Evolutionary conservation across 2,329 filamentous ascomycete species (phyloP).

Genomic region (Capronia epimyces): DNA sequence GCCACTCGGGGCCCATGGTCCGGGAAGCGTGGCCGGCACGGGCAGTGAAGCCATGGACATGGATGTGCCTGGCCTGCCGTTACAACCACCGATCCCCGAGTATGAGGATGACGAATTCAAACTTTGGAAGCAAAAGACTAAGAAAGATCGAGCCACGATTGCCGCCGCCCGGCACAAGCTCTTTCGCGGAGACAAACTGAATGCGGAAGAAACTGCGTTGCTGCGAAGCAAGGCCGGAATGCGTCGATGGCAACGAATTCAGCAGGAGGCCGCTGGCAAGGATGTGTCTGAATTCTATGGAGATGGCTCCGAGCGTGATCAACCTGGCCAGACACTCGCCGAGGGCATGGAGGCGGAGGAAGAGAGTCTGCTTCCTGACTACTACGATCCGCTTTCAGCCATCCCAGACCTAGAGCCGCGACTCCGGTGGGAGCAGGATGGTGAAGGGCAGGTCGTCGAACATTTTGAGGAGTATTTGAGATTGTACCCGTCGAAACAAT

Average conservation of each 20-base stretch:
- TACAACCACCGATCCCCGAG: constrained; percentile 66
- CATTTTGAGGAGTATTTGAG: constrained; percentile 78
- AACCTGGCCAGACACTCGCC: constrained; percentile 66
- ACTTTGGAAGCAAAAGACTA: constrained; percentile 98
- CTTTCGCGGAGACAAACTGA: constrained; percentile 78
- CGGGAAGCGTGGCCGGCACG: constrained; percentile 47
- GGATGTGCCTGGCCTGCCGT: constrained; percentile 65
- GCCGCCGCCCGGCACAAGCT: constrained; percentile 81
- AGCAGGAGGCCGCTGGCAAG: constrained; percentile 58
- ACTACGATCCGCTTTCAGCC: constrained; percentile 81
- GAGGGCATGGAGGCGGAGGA: constrained; percentile 91
- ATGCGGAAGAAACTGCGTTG: constrained; percentile 79
- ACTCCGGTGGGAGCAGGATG: constrained; percentile 82
- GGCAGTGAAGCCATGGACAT: constrained; percentile 76
- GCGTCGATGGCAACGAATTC: constrained; percentile 76
- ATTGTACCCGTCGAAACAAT: constrained; percentile 68
- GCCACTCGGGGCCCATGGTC: constrained; percentile 65
- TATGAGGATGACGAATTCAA: constrained; percentile 89
- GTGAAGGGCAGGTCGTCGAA: constrained; percentile 82
- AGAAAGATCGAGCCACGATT: constrained; percentile 82
- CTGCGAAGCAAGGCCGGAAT: constrained; percentile 81
- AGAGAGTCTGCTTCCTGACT: constrained; percentile 81
- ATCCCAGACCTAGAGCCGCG: constrained; percentile 77
- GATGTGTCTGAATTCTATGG: constrained; percentile 39
- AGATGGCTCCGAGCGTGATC: constrained; percentile 35